Base-by-base conservation (phyloP, 345 rosid genomes). In the Noccaea caerulescens region DNA sequence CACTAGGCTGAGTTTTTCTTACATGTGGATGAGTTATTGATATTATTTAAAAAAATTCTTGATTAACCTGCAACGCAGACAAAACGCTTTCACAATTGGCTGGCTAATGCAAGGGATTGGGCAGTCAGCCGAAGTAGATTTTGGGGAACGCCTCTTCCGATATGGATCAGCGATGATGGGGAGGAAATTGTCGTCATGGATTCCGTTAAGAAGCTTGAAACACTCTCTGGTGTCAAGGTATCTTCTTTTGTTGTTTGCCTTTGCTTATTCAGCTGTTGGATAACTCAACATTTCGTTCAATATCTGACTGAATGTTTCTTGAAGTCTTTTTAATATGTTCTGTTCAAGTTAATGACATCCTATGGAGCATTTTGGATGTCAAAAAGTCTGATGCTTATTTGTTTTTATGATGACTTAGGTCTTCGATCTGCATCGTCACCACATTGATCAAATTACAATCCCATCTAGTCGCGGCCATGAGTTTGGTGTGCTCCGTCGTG, bases 21-120 rank as follows among this genome's bases (percentile, higher is more conserved):
- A 50, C 57, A 23, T 25, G 30, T 68, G 30, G 30, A 2, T 27
- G 30, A 54, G 52, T 27, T 13, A 36, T 14, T 62, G 69, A 20
- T 20, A 10, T 27, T 38, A 25, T 2, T 25, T 25, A 25, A 25
- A 41, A 38, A 55, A 25, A 53, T 47, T 71, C 60, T 65, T 58
- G 51, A 16, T 52, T 42, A 62, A 71, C 41, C 16, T 46, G 52
- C 76, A 53, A 55, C 57, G 38, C 84, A 93, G 98, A 96, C 88
- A 27, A 94, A 94, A 68, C 91, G 99, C 46, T 94, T 94, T 76
- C 98, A 94, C 77, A 94, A 94, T 82, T 94, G 99, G 99, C 86
- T 94, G 63, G 98, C 92, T 76, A 94, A 92, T 85, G 99, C 98
- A 47, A 81, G 98, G 77, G 99, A 94, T 81, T 94, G 99, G 99